Percentiles rank a stretch among this genome's conserved stretches.
Evolutionary conservation across 1,139 yeast genomes (phyloP).

Genomic region (Suhomyces yuchorum): DNA sequence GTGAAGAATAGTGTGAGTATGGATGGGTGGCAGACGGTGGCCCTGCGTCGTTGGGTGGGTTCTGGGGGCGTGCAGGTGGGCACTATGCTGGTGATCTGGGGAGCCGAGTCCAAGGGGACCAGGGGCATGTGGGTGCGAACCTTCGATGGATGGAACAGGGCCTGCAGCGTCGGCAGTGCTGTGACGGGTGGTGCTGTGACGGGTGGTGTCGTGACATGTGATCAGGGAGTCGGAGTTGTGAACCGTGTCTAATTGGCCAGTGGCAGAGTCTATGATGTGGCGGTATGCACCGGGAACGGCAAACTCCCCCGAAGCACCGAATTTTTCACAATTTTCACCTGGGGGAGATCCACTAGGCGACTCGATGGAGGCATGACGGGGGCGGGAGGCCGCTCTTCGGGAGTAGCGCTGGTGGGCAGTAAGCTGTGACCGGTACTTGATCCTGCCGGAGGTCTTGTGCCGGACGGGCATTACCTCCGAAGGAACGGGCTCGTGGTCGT

Average conservation of each 20-base stretch:
- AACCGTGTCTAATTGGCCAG: too few relatives aligned
- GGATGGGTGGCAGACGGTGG: too few relatives aligned
- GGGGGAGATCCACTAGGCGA: neutral
- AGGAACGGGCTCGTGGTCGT: neutral
- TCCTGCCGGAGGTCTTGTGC: neutral
- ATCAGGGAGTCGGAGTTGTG: neutral
- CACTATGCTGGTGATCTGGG: too few relatives aligned
- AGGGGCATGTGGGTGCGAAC: neutral
- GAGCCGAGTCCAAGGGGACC: too few relatives aligned
- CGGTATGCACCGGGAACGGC: neutral
- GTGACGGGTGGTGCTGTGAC: too few relatives aligned
- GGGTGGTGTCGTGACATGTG: neutral
- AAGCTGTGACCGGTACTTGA: slow-evolving; percentile 5
- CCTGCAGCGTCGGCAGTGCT: too few relatives aligned
- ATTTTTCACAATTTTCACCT: neutral
- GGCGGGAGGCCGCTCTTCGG: neutral
- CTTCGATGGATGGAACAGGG: neutral
- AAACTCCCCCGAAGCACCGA: neutral
- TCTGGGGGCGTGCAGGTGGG: neutral
- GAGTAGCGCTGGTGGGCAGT: neutral
- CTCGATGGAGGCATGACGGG: neutral
- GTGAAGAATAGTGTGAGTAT: too few relatives aligned
- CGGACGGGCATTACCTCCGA: neutral
- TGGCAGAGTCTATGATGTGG: neutral
- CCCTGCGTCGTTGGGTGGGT: neutral